Percentiles rank a stretch among this genome's conserved stretches.
Conservation (phyloP, 2,329 filamentous ascomycete species). For the Mycosphaerella sp. region DNA sequence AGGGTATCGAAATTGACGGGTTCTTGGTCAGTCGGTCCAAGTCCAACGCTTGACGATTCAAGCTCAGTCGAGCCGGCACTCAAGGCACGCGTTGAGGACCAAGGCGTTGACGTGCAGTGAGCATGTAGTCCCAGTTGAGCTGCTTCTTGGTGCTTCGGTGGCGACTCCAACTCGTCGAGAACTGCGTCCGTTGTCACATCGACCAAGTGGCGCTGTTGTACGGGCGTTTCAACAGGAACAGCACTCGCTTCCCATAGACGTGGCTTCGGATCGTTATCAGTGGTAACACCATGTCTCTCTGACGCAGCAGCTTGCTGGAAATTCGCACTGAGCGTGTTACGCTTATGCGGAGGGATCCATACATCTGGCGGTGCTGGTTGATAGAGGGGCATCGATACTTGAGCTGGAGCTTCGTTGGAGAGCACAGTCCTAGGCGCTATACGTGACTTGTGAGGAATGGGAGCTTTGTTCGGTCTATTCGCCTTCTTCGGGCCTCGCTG, state of each 20-base stretch:
- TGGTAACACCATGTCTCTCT: background rate
- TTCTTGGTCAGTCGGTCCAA: background rate
- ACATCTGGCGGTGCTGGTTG: background rate
- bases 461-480: background rate
- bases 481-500: background rate
- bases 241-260: too few species aligned
- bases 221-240: too few species aligned
- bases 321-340: constrained; percentile 3
- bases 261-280: background rate
- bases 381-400: background rate
- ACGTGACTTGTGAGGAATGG: background rate
- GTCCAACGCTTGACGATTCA: too few species aligned
- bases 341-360: constrained; percentile 8
- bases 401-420: background rate
- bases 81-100: too few species aligned
- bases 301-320: constrained; percentile 1
- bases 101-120: too few species aligned
- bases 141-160: too few species aligned
- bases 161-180: too few species aligned
- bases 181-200: too few species aligned
- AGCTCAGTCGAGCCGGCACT: too few species aligned
- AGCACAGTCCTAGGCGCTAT: background rate
- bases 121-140: too few species aligned
- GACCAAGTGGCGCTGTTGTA: too few species aligned
- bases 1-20: background rate